Conservation (phyloP, 2,329 filamentous ascomycete genomes). For the Penicillium expansum region DNA sequence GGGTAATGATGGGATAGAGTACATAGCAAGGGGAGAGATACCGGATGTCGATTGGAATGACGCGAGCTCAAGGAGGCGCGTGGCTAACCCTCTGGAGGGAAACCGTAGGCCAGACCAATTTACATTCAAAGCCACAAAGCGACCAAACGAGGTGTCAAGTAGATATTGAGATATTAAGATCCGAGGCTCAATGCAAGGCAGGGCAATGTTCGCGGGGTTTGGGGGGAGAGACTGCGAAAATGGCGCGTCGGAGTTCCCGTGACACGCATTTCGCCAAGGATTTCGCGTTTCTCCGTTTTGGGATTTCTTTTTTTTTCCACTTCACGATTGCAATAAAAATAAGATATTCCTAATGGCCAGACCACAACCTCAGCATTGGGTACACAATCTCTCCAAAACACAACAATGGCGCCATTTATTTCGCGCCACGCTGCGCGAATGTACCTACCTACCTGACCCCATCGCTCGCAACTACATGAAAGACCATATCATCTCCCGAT, state of each 20-base stretch:
- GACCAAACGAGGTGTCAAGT: constrained; percentile 5
- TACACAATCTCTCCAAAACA: constrained; percentile 14
- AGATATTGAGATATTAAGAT: constrained; percentile 5
- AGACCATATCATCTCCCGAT: constrained; percentile 40
- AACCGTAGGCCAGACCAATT: constrained; percentile 18
- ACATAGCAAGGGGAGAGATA: constrained; percentile 19
- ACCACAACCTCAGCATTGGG: constrained; percentile 20
- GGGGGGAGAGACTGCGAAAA: constrained; percentile 13
- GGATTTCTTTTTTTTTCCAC: neutral
- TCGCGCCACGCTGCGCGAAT: constrained; percentile 58
- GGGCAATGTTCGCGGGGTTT: constrained; percentile 23
- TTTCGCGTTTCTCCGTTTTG: constrained; percentile 27
- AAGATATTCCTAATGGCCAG: neutral
- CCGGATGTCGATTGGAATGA: constrained; percentile 28
- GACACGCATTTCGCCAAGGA: constrained; percentile 23
- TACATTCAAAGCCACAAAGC: constrained; percentile 15
- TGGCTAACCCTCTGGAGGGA: constrained; percentile 28
- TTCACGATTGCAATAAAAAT: neutral
- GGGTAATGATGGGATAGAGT: constrained; percentile 15
- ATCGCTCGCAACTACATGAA: constrained; percentile 52
- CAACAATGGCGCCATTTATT: constrained; percentile 48
- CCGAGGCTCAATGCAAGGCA: constrained; percentile 21
- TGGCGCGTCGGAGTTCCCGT: constrained; percentile 26
- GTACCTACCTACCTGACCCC: constrained; percentile 60
- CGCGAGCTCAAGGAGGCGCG: constrained; percentile 34